Evolutionary conservation across 441 rosid species (phyloP).

Genomic region (Eruca vesicaria): DNA sequence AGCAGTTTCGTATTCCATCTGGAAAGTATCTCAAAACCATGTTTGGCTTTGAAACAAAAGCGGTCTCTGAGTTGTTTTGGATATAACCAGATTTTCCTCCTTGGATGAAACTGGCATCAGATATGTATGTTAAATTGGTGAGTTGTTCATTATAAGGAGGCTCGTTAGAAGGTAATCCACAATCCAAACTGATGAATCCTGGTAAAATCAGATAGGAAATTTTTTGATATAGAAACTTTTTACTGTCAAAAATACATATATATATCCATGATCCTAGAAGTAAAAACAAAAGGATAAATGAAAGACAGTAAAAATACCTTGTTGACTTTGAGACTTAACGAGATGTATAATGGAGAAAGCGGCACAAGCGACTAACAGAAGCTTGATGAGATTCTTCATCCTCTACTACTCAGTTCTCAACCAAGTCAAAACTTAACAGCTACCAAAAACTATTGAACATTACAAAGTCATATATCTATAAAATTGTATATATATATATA

Average conservation of each 20-base stretch:
- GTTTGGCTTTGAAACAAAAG: not conserved
- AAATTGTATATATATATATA: not conserved
- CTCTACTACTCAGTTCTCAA: not conserved
- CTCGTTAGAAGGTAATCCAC: slow-evolving; percentile 33
- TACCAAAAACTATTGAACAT: not conserved
- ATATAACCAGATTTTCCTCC: slow-evolving; percentile 31
- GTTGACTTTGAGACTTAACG: slow-evolving; percentile 18
- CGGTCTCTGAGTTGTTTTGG: not conserved
- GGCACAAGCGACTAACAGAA: not conserved
- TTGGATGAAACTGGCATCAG: slow-evolving; percentile 26
- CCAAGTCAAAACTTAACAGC: not conserved
- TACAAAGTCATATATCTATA: not conserved
- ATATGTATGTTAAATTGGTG: slow-evolving; percentile 32
- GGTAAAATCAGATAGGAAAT: not conserved
- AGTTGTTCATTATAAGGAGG: slow-evolving; percentile 26
- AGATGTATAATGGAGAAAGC: slow-evolving; percentile 4
- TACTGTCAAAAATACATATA: not conserved
- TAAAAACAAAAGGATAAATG: not conserved
- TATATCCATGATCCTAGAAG: not conserved
- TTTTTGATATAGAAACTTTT: not conserved
- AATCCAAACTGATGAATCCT: slow-evolving; percentile 50
- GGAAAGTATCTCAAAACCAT: slow-evolving; percentile 40
- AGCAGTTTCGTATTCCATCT: slow-evolving; percentile 32
- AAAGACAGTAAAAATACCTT: not conserved
- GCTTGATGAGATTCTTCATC: slow-evolving; percentile 2